Percentiles rank a stretch among this genome's conserved stretches.
Evolutionary conservation across 2,329 filamentous ascomycete genomes (phyloP).

Genomic region (Sporothrix phasma): DNA sequence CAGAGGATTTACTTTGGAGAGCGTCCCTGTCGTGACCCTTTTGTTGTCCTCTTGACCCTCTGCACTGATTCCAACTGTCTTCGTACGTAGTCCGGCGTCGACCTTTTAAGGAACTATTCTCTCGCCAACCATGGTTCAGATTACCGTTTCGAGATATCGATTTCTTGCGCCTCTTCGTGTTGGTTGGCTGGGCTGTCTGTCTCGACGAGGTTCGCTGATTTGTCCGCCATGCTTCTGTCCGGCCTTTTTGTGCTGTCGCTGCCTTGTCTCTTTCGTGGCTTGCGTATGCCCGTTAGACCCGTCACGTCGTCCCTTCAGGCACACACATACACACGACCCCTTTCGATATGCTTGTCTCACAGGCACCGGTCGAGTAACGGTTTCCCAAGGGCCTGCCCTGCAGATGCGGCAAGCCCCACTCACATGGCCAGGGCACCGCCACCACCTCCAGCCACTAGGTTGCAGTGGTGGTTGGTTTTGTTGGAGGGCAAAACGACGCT

Average conservation of each 20-base stretch:
- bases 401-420: slow-evolving; percentile 3
- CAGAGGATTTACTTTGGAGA: not conserved
- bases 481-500: not conserved
- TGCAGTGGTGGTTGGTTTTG: not conserved
- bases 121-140: not conserved
- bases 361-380: not conserved
- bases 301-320: not conserved
- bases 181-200: not conserved
- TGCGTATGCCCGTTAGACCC: not conserved
- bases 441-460: not conserved
- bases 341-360: not conserved
- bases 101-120: not conserved
- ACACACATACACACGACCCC: too few relatives aligned
- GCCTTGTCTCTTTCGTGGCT: not conserved
- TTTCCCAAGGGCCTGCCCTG: not conserved
- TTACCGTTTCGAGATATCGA: not conserved
- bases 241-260: not conserved
- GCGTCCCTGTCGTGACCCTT: not conserved
- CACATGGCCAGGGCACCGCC: not conserved
- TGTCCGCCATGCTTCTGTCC: not conserved
- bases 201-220: too few relatives aligned
- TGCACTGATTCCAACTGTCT: too few relatives aligned
- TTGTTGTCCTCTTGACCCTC: not conserved
- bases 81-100: too few relatives aligned
- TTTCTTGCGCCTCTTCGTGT: not conserved